A percentile compares a stretch with the other conserved stretches of the same genome.
These are phyloP conservation scores for Oryza meridionalis DNA, from an alignment of 176 grass and related monocot species.

Conservation along the genomic window DNA sequence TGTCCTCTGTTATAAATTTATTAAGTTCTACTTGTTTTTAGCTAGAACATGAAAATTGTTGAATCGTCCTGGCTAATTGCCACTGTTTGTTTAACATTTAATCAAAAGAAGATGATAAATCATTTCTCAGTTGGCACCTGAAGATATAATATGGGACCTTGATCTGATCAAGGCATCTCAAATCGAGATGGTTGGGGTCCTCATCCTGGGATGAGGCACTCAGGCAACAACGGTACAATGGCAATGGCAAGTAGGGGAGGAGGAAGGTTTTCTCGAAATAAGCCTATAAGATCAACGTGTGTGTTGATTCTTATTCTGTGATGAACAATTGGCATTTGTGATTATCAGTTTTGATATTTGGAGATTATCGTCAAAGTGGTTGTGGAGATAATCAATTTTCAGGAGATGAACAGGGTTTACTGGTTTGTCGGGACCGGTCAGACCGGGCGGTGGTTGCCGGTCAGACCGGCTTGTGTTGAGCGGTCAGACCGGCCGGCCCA, in stretches of 20 bases:
- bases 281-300: too few species aligned
- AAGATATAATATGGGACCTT: constrained; percentile 89
- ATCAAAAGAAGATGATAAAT: constrained; percentile 6
- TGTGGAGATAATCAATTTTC: too few species aligned
- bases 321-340: too few species aligned
- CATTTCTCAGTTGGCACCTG: constrained; percentile 72
- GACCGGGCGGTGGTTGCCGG: too few species aligned
- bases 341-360: too few species aligned
- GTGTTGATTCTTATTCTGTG: too few species aligned
- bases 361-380: too few species aligned
- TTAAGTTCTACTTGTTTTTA: constrained; percentile 21
- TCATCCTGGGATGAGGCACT: constrained; percentile 48
- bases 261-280: constrained; percentile 55
- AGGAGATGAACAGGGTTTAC: too few species aligned
- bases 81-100: constrained; percentile 31
- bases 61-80: constrained; percentile 11
- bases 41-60: constrained; percentile 10
- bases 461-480: too few species aligned
- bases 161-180: constrained; percentile 45
- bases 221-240: constrained; percentile 51
- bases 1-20: neutral
- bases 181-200: constrained; percentile 54
- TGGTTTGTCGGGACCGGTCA: too few species aligned
- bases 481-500: too few species aligned
- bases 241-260: constrained; percentile 44